phyloP scores from a whole-genome alignment of 192 early-diverging fungal genomes.

The Coemansia sp. region DNA sequence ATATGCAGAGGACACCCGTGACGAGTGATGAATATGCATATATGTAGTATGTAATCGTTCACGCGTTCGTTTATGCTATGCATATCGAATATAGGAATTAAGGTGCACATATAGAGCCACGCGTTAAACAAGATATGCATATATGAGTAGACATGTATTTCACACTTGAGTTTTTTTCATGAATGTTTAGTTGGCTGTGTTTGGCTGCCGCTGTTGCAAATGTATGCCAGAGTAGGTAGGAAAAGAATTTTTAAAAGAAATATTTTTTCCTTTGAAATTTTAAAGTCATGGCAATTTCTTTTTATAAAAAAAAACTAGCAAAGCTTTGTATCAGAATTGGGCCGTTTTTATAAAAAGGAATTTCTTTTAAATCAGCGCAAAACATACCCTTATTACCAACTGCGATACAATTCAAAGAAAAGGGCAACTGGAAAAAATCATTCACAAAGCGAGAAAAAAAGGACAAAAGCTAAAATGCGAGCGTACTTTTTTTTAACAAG shows the following conservation, averaged over 20 bases:
- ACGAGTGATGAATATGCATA: slow-evolving; percentile 9
- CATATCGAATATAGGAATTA: slow-evolving; percentile 12
- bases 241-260: too few species aligned
- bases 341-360: too few species aligned
- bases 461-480: background rate
- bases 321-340: too few species aligned
- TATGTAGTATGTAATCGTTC: slow-evolving; percentile 2
- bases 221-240: background rate
- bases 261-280: too few species aligned
- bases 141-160: slow-evolving; percentile 4
- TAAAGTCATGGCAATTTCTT: too few species aligned
- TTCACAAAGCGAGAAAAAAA: too few species aligned
- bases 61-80: slow-evolving; percentile 7
- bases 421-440: too few species aligned
- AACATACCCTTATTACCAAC: too few species aligned
- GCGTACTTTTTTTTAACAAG: background rate
- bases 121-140: slow-evolving; percentile 2
- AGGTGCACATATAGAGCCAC: slow-evolving; percentile 1
- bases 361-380: too few species aligned
- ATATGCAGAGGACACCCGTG: slow-evolving; percentile 9
- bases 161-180: background rate
- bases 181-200: background rate
- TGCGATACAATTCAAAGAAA: too few species aligned
- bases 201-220: background rate
- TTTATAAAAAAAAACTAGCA: too few species aligned